Evolutionary conservation across 805 yeast genomes (phyloP).

Genomic region (Spathaspora gorwiae): DNA sequence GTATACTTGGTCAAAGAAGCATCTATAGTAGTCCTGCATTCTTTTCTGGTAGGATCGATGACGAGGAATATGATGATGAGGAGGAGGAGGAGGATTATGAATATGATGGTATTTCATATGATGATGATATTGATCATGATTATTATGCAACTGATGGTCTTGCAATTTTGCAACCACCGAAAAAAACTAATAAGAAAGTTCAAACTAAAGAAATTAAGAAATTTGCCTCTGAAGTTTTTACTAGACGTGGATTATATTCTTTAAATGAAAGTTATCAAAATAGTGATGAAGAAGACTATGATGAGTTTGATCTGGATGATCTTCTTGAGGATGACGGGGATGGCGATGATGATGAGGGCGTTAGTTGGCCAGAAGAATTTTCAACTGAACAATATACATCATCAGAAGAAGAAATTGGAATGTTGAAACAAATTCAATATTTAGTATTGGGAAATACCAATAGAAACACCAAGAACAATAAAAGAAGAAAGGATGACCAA

Average conservation of each 20-base stretch:
- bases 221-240: conserved; percentile 33
- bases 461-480: conserved; percentile 5
- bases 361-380: conserved; percentile 2
- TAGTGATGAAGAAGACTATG: conserved; percentile 1
- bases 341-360: conserved; percentile 7
- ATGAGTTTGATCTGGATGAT: neutral
- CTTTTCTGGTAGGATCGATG: neutral
- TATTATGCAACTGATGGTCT: neutral
- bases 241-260: conserved; percentile 2
- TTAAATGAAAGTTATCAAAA: neutral
- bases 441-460: conserved; percentile 24
- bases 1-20: neutral
- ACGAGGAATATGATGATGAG: neutral
- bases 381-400: neutral
- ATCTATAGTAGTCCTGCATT: neutral
- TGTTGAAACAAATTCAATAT: conserved; percentile 32
- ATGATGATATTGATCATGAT: conserved; percentile 1
- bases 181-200: conserved; percentile 5
- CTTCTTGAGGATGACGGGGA: neutral
- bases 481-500: conserved; percentile 12
- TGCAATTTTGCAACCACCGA: conserved; percentile 2
- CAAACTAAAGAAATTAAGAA: conserved; percentile 18
- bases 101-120: conserved; percentile 13
- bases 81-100: conserved; percentile 11
- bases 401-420: conserved; percentile 19